Base-by-base conservation (phyloP, 352 stramenopile genomes). In the Pythium scleroteichum region DNA sequence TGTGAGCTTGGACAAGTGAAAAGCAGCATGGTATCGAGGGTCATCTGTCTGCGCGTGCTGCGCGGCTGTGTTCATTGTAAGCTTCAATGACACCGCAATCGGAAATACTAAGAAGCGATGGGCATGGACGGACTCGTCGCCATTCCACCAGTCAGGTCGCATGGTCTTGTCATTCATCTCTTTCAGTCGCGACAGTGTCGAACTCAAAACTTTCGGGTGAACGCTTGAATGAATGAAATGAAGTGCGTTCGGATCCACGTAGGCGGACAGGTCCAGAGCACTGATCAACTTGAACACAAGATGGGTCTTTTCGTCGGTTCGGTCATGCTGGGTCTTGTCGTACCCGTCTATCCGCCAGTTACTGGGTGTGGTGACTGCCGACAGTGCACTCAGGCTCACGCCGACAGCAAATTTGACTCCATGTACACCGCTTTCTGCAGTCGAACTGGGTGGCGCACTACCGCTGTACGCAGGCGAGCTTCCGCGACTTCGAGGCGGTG, bases 281-380 rank as follows among this genome's bases (percentile, higher is more conserved):
- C 87, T 92, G 62, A 96, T 92, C 27, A 96, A 53, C 53, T 96
- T 96, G 69, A 91, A 95, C 22, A 96, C 86, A 17, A 95, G 62
- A 42, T 91, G 83, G 32, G 42, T 76, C 17, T 73, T 82, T 20
- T 87, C 65, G 0, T 66, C 20, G 13, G 48, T 29, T 1, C 53
- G 10, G 1, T 65, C 47, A 1, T 63, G 55, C 13, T 80, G 67
- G 29, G 78, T 59, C 32, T 88, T 75, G 33, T 87, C 72, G 61
- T 90, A 90, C 45, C 70, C 76, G 22, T 85, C 85, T 35, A 93
- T 78, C n/a, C 81, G 58, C 87, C 87, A 96, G 57, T 89, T 93
- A 61, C 76, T 88, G 1, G 84, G 81, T 9, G 86, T 96, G 20
- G 87, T 96, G 29, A 94, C 87, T 2, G 87, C 87, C 0, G 87